A percentile compares a stretch with the other conserved stretches of the same genome.
Conservation (phyloP, 306 rosid species). For the Hippophae tibetana region DNA sequence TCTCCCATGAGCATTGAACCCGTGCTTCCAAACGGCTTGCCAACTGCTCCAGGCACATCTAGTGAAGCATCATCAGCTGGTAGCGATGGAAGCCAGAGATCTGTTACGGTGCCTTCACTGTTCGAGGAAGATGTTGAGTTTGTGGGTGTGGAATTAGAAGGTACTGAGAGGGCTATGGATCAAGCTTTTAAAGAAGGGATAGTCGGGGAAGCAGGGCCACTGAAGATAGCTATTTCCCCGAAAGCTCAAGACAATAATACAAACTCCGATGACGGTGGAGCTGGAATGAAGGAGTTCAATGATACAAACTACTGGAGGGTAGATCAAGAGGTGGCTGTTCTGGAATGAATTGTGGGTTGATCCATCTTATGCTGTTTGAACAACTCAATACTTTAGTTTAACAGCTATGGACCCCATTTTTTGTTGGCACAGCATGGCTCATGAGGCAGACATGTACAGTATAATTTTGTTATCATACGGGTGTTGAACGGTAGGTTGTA, state of each 20-base stretch:
- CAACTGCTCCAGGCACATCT: no score
- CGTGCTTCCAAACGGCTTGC: no score
- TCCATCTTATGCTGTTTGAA: no score
- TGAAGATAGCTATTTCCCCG: constrained; percentile 56
- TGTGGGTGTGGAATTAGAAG: constrained; percentile 90
- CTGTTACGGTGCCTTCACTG: constrained; percentile 59
- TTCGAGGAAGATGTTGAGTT: constrained; percentile 97
- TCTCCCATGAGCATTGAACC: no score
- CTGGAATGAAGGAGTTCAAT: constrained; percentile 81
- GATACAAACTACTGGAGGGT: constrained; percentile 98
- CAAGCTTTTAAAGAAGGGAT: constrained; percentile 97
- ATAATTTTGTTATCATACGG: constrained; percentile 45
- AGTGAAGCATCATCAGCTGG: neutral
- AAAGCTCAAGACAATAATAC: constrained; percentile 60
- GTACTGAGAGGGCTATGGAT: constrained; percentile 94
- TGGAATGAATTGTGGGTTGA: constrained; percentile 40
- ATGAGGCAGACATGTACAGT: constrained; percentile 66
- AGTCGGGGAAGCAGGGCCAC: constrained; percentile 98
- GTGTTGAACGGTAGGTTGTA: constrained; percentile 39
- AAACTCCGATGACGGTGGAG: constrained; percentile 54
- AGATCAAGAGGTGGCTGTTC: constrained; percentile 88
- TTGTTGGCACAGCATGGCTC: constrained; percentile 33
- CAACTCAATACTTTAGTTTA: constrained; percentile 29
- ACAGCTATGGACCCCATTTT: constrained; percentile 25
- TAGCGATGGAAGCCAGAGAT: constrained; percentile 41